Conservation (phyloP, 129 eudicot species). For the Heracleum sosnowskyi region DNA sequence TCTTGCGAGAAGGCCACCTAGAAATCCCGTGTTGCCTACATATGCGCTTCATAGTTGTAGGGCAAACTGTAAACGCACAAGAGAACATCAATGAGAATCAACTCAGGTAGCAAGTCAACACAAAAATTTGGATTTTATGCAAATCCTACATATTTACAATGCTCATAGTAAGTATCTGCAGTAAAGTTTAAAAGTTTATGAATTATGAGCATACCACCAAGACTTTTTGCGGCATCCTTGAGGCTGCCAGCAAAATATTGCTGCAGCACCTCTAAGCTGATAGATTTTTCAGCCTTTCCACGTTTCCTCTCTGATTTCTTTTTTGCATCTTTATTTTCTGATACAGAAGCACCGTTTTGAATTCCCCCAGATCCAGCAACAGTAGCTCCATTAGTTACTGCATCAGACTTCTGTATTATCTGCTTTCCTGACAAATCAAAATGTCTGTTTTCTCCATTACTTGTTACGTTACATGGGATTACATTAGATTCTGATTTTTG, state of each 20-base stretch:
- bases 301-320: constrained; percentile 79
- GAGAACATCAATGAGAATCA: constrained; percentile 9
- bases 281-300: constrained; percentile 90
- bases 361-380: constrained; percentile 11
- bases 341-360: constrained; percentile 19
- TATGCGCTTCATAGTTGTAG: constrained; percentile 95
- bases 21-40: constrained; percentile 96
- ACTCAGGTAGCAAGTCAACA: not conserved
- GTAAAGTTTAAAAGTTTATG: not conserved
- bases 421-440: constrained; percentile 24
- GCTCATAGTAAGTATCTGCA: not conserved
- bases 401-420: constrained; percentile 14
- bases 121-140: not conserved
- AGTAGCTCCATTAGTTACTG: constrained; percentile 17
- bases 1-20: constrained; percentile 98
- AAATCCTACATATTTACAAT: constrained; percentile 3
- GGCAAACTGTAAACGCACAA: constrained; percentile 62
- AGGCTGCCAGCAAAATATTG: constrained; percentile 92
- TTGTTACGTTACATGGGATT: constrained; percentile 20
- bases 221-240: constrained; percentile 91
- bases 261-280: constrained; percentile 87
- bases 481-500: constrained; percentile 24
- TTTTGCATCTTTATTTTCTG: constrained; percentile 28
- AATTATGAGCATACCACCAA: constrained; percentile 54
- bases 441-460: constrained; percentile 27